Evolutionary conservation across 192 early-diverging fungal genomes (phyloP).

Genomic region (Rhizoclosmatium globosum): DNA sequence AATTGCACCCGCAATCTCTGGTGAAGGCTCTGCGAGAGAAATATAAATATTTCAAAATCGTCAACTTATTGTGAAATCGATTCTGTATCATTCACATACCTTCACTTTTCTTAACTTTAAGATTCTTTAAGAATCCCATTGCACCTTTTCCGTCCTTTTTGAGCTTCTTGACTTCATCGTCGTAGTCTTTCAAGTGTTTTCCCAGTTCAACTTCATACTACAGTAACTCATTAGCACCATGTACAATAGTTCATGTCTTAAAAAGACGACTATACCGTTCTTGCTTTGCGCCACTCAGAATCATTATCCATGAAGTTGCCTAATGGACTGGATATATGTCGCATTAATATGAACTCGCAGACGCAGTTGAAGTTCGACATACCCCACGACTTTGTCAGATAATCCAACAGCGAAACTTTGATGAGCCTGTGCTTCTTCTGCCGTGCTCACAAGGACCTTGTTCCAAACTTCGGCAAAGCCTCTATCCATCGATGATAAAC

Average conservation of each 20-base stretch:
- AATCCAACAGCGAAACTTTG: conserved; percentile 28
- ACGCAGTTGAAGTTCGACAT: too few relatives aligned
- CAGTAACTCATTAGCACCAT: background rate
- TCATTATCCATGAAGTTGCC: conserved; percentile 15
- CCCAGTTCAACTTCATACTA: conserved; percentile 30
- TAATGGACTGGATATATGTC: conserved; percentile 16
- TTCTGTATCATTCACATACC: background rate
- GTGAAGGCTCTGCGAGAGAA: background rate
- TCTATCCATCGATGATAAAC: background rate
- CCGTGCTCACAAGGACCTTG: conserved; percentile 21
- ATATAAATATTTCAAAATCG: background rate
- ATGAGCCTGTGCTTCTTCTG: conserved; percentile 31
- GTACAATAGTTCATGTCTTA: background rate
- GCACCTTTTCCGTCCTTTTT: conserved; percentile 29
- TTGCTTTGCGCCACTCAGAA: conserved; percentile 9
- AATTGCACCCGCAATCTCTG: conserved; percentile 43
- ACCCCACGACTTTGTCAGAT: conserved; percentile 28
- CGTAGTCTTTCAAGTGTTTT: conserved; percentile 10
- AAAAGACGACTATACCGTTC: background rate
- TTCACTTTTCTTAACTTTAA: conserved; percentile 24
- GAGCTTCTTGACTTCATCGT: conserved; percentile 20
- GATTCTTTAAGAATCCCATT: conserved; percentile 15
- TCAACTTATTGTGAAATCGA: background rate
- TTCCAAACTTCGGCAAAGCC: conserved; percentile 29
- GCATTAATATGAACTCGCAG: background rate